These are phyloP conservation scores for Platanus orientalis DNA, from an alignment of 164 flowering plant species.

Conservation along the genomic window DNA sequence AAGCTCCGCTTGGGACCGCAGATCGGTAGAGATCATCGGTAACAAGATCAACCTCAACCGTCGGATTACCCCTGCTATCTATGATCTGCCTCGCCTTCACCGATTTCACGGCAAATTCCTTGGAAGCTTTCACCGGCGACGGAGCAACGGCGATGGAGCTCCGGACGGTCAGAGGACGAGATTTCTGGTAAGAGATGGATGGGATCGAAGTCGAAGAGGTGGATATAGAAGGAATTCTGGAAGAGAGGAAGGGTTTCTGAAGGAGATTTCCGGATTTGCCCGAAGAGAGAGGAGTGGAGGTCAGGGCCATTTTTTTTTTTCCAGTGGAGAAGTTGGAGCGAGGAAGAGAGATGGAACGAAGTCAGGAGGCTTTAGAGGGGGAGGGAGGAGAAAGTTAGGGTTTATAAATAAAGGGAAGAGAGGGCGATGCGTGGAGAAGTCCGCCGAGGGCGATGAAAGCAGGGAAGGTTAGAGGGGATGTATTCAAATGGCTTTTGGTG, in stretches of 20 bases:
- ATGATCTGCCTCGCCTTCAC: slow-evolving; percentile 95
- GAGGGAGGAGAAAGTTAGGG: too few relatives aligned
- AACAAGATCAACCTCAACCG: slow-evolving; percentile 89
- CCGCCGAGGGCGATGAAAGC: slow-evolving; percentile 27
- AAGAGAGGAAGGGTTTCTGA: slow-evolving; percentile 24
- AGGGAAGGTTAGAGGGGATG: too few relatives aligned
- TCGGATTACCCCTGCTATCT: slow-evolving; percentile 95
- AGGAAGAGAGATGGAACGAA: neutral
- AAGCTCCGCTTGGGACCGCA: slow-evolving; percentile 95
- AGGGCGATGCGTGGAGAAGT: slow-evolving; percentile 6
- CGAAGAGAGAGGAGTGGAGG: slow-evolving; percentile 14
- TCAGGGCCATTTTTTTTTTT: slow-evolving; percentile 25
- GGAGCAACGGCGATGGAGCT: slow-evolving; percentile 39
- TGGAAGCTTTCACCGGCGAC: slow-evolving; percentile 20
- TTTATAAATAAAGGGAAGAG: too few relatives aligned
- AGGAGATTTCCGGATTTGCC: slow-evolving; percentile 3
- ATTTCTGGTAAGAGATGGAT: slow-evolving; percentile 6
- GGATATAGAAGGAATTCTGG: slow-evolving; percentile 18
- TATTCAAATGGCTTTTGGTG: slow-evolving; percentile 12
- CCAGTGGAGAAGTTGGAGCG: neutral
- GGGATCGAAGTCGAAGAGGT: slow-evolving; percentile 12
- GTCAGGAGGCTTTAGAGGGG: too few relatives aligned
- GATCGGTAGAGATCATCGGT: slow-evolving; percentile 78
- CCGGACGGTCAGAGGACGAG: slow-evolving; percentile 29
- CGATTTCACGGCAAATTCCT: slow-evolving; percentile 42